Percentiles rank a stretch among this genome's conserved stretches.
These are phyloP conservation scores for Cryptosporidium sp. DNA, from an alignment of 169 alveolate genomes.

Conservation along the genomic window DNA sequence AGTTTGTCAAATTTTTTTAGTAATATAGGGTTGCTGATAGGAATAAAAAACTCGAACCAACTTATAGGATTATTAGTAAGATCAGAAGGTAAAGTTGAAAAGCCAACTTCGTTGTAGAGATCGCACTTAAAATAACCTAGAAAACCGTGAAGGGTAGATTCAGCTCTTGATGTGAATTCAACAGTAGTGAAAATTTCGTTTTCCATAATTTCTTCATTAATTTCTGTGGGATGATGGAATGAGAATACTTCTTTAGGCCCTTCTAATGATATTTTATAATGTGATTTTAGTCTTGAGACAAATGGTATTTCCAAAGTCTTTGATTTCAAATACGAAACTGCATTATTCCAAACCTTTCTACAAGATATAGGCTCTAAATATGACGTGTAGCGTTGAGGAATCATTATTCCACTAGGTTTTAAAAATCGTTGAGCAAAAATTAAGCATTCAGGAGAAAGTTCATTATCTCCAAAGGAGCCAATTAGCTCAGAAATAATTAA, in stretches of 20 bases:
- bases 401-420: slow-evolving; percentile 82
- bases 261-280: slow-evolving; percentile 77
- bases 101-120: slow-evolving; percentile 79
- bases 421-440: slow-evolving; percentile 80
- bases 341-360: slow-evolving; percentile 80
- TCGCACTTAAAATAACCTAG: slow-evolving; percentile 84
- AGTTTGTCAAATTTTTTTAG: slow-evolving; percentile 75
- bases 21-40: slow-evolving; percentile 81
- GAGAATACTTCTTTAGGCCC: slow-evolving; percentile 79
- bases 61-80: slow-evolving; percentile 82
- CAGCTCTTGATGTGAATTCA: slow-evolving; percentile 42
- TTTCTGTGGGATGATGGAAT: slow-evolving; percentile 80
- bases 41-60: slow-evolving; percentile 89
- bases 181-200: slow-evolving; percentile 14
- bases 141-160: slow-evolving; percentile 83
- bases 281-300: slow-evolving; percentile 78
- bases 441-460: slow-evolving; percentile 88
- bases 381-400: slow-evolving; percentile 82
- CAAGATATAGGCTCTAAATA: slow-evolving; percentile 84
- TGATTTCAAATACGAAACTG: slow-evolving; percentile 6
- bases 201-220: slow-evolving; percentile 8
- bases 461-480: slow-evolving; percentile 91
- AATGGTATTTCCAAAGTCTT: slow-evolving; percentile 80
- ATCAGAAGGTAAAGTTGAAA: slow-evolving; percentile 82
- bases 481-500: slow-evolving; percentile 85